A percentile compares a stretch with the other conserved stretches of the same genome.
phyloP scores from a whole-genome alignment of 129 eudicot genomes.

The Flaveria brownii region DNA sequence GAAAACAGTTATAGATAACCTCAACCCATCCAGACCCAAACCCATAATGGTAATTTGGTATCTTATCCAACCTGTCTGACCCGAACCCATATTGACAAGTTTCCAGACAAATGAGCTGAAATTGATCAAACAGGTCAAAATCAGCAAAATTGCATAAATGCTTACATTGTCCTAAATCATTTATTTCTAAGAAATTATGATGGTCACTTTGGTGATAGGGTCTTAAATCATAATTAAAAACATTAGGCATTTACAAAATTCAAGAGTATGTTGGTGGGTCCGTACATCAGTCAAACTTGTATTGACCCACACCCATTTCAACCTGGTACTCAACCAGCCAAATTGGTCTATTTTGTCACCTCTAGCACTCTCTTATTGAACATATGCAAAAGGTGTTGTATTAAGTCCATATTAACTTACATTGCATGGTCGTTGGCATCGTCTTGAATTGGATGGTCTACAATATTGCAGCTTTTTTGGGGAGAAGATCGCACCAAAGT shows the following conservation, averaged over 20 bases:
- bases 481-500: conserved; percentile 31
- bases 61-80: background rate
- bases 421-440: conserved; percentile 34
- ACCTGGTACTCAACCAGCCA: background rate
- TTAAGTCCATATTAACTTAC: conserved; percentile 44
- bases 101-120: background rate
- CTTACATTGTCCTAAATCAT: background rate
- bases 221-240: background rate
- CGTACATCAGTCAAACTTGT: background rate
- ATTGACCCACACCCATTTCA: background rate
- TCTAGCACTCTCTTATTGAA: background rate
- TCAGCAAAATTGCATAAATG: background rate
- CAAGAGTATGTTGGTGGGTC: background rate
- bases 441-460: conserved; percentile 32
- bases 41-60: background rate
- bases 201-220: background rate
- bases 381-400: background rate
- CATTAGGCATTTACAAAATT: background rate
- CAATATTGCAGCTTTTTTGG: conserved; percentile 33
- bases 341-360: background rate
- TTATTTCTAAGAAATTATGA: background rate
- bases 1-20: background rate
- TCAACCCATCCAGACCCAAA: background rate
- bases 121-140: background rate
- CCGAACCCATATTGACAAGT: background rate